Evolutionary conservation across 495 filamentous ascomycete species (phyloP).

Genomic region (Penicillium desertorum): DNA sequence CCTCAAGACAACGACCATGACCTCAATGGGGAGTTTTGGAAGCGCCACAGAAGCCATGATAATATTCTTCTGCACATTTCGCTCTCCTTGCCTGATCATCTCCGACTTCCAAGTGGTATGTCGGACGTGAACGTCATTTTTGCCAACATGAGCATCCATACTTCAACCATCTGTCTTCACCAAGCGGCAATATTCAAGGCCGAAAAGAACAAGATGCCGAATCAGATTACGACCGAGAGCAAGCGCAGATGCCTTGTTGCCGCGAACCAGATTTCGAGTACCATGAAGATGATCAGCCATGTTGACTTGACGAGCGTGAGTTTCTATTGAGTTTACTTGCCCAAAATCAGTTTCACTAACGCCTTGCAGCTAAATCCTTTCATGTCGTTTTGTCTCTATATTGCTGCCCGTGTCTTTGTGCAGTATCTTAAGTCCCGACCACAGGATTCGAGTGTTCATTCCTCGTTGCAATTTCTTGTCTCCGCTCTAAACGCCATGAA

Average conservation of each 20-base stretch:
- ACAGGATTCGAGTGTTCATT: constrained; percentile 75
- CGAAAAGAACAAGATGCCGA: constrained; percentile 79
- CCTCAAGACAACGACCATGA: constrained; percentile 81
- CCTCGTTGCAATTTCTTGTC: constrained; percentile 86
- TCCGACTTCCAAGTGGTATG: constrained; percentile 77
- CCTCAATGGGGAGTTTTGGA: constrained; percentile 95
- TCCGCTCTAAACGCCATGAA: constrained; percentile 87
- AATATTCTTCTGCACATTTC: constrained; percentile 85
- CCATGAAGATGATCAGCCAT: constrained; percentile 94
- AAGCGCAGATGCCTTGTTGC: constrained; percentile 91
- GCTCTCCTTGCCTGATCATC: constrained; percentile 75
- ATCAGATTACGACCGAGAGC: constrained; percentile 78
- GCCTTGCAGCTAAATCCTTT: constrained; percentile 84
- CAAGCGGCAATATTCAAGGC: constrained; percentile 98
- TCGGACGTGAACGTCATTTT: constrained; percentile 86
- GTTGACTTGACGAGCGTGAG: constrained; percentile 81
- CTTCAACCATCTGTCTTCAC: constrained; percentile 93
- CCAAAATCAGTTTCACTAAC: constrained; percentile 23
- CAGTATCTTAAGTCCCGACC: constrained; percentile 90
- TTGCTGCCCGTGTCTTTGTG: constrained; percentile 90
- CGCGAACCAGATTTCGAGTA: constrained; percentile 90
- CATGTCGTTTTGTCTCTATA: constrained; percentile 93
- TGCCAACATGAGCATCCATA: constrained; percentile 95
- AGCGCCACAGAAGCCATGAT: constrained; percentile 83
- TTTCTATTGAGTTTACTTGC: constrained; percentile 13